A percentile compares a stretch with the other conserved stretches of the same genome.
Conservation (phyloP, 2,329 filamentous ascomycete species). For the Aspergillus quadricinctus region DNA sequence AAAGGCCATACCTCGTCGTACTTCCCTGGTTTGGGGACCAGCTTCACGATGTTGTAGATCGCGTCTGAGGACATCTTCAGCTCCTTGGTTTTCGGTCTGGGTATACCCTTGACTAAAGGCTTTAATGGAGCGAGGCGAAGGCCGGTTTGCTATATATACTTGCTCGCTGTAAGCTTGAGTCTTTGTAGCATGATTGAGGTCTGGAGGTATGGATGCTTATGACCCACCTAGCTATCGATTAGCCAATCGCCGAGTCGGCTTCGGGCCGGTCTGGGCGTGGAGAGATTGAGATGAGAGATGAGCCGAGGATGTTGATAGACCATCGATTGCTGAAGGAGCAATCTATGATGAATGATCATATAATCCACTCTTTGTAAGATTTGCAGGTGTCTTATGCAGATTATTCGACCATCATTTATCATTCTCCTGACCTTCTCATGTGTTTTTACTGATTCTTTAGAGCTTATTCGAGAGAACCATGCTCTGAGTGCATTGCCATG, state of each 20-base stretch:
- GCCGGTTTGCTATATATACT: background rate
- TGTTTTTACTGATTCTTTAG: background rate
- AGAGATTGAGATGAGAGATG: background rate
- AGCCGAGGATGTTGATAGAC: background rate
- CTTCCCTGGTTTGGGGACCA: slow-evolving; percentile 17
- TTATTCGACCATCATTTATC: background rate
- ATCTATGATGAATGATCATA: background rate
- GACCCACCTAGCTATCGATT: background rate
- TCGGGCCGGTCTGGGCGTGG: background rate
- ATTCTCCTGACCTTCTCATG: background rate
- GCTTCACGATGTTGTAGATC: slow-evolving; percentile 18
- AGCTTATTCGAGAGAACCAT: background rate
- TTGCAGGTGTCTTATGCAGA: background rate
- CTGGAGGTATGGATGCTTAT: background rate
- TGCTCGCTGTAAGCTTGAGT: background rate
- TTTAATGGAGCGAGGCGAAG: background rate
- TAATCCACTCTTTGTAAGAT: background rate
- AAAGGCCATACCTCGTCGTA: slow-evolving; percentile 12
- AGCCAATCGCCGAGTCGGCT: background rate
- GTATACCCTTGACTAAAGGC: background rate
- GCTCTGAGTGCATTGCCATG: background rate
- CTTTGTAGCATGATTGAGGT: background rate
- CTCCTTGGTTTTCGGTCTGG: background rate
- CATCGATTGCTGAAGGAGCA: background rate
- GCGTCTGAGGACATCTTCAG: slow-evolving; percentile 6